Conservation (phyloP, 768 basidiomycete species). For the Suillus americanus region DNA sequence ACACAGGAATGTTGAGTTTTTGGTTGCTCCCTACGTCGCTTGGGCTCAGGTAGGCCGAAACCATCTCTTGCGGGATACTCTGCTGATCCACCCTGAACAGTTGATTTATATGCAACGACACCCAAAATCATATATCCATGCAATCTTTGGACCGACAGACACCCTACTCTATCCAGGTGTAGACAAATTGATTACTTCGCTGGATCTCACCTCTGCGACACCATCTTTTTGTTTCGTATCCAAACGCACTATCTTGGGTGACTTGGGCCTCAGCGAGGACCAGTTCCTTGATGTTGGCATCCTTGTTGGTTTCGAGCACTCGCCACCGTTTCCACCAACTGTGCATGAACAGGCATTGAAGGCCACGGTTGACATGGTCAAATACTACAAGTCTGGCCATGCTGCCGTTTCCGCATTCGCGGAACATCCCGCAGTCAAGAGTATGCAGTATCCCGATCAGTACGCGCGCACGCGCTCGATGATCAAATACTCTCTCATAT, state of each 20-base stretch:
- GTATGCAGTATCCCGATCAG: slow-evolving; percentile 76
- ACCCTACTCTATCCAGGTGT: slow-evolving; percentile 84
- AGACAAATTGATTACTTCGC: slow-evolving; percentile 85
- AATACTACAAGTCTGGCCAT: slow-evolving; percentile 88
- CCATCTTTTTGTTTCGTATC: slow-evolving; percentile 84
- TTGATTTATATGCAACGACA: slow-evolving; percentile 95
- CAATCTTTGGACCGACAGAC: slow-evolving; percentile 90
- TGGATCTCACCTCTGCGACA: slow-evolving; percentile 68
- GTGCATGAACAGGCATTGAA: slow-evolving; percentile 80
- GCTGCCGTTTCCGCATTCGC: slow-evolving; percentile 73
- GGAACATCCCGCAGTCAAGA: slow-evolving; percentile 82
- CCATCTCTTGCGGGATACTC: not conserved
- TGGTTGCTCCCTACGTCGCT: slow-evolving; percentile 93
- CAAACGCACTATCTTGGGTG: slow-evolving; percentile 70
- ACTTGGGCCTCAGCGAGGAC: slow-evolving; percentile 71
- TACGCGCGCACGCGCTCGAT: slow-evolving; percentile 89
- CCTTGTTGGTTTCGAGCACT: slow-evolving; percentile 85
- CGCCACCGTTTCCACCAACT: slow-evolving; percentile 78
- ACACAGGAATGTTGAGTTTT: slow-evolving; percentile 92
- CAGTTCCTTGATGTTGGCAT: slow-evolving; percentile 95
- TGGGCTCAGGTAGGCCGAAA: slow-evolving; percentile 84
- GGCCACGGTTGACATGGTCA: slow-evolving; percentile 88
- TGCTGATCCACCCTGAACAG: slow-evolving; percentile 40
- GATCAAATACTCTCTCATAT: slow-evolving; percentile 88
- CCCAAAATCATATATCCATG: slow-evolving; percentile 90